A percentile compares a stretch with the other conserved stretches of the same genome.
phyloP scores from a whole-genome alignment of 2,329 filamentous ascomycete species.

The Pseudocercospora eumusae region DNA sequence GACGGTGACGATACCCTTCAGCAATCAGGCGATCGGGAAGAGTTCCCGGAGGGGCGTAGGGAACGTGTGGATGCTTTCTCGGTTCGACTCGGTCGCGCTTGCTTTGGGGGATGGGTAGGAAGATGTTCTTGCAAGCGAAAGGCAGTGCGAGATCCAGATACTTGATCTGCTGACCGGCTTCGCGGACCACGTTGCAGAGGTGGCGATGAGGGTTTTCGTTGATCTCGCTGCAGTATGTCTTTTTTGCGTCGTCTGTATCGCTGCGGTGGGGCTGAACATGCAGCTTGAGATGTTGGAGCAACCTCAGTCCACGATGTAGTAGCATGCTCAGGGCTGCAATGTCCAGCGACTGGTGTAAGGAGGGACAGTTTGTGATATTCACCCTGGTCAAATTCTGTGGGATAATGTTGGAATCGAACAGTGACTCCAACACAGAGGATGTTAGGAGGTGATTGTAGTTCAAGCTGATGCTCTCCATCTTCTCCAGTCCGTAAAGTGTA shows the following conservation, averaged over 20 bases:
- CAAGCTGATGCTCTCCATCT: constrained; percentile 24
- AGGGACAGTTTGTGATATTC: constrained; percentile 28
- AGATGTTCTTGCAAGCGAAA: constrained; percentile 27
- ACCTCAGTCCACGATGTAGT: constrained; percentile 21
- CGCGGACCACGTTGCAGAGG: constrained; percentile 30
- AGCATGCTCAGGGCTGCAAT: constrained; percentile 20
- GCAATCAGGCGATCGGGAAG: constrained; percentile 23
- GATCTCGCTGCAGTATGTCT: constrained; percentile 13
- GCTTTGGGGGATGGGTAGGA: constrained; percentile 12
- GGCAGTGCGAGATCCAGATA: constrained; percentile 31
- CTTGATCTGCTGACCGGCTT: constrained; percentile 22
- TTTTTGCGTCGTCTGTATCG: neutral
- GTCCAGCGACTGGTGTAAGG: constrained; percentile 16
- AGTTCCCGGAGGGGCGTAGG: constrained; percentile 20
- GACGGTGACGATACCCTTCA: constrained; percentile 26
- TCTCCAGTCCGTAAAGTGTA: constrained; percentile 24
- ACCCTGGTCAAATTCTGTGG: constrained; percentile 25
- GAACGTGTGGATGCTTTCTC: constrained; percentile 16
- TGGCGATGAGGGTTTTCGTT: constrained; percentile 26
- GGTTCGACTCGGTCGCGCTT: neutral
- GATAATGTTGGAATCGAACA: constrained; percentile 26
- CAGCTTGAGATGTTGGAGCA: constrained; percentile 28
- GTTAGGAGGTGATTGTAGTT: constrained; percentile 16
- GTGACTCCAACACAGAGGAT: constrained; percentile 13
- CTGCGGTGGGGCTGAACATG: constrained; percentile 15